phyloP scores from a whole-genome alignment of 805 yeast genomes.

The Metschnikowia lachancei region DNA sequence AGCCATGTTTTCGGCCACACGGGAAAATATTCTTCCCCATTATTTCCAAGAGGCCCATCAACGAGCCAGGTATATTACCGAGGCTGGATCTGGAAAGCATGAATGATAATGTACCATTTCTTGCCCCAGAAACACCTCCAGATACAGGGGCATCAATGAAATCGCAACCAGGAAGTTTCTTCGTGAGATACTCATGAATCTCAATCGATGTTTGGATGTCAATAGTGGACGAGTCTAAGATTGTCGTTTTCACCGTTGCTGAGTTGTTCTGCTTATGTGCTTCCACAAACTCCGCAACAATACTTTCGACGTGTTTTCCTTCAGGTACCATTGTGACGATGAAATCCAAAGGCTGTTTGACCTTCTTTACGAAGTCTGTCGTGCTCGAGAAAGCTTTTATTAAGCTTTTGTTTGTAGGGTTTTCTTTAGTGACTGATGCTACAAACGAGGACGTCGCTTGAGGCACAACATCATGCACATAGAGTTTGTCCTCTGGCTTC shows the following conservation, averaged over 20 bases:
- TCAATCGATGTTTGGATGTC: slow-evolving; percentile 48
- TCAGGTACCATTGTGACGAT: slow-evolving; percentile 56
- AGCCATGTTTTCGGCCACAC: slow-evolving; percentile 47
- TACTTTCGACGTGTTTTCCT: slow-evolving; percentile 46
- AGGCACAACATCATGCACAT: slow-evolving; percentile 43
- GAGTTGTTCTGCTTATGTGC: slow-evolving; percentile 20
- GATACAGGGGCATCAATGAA: slow-evolving; percentile 57
- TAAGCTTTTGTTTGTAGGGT: slow-evolving; percentile 24
- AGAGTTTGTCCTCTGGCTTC: slow-evolving; percentile 37
- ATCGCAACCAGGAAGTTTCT: slow-evolving; percentile 34
- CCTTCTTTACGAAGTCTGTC: slow-evolving; percentile 28
- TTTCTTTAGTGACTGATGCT: slow-evolving; percentile 19
- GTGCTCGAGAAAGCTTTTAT: slow-evolving; percentile 23
- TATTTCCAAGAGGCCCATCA: slow-evolving; percentile 30
- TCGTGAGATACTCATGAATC: slow-evolving; percentile 35
- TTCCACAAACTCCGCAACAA: slow-evolving; percentile 39
- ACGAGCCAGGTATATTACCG: slow-evolving; percentile 29
- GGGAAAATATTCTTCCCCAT: slow-evolving; percentile 52
- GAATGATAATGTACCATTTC: slow-evolving; percentile 49
- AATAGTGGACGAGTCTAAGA: slow-evolving; percentile 52
- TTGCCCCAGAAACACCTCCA: slow-evolving; percentile 55
- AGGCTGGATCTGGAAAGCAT: slow-evolving; percentile 45
- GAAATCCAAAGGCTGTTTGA: slow-evolving; percentile 36
- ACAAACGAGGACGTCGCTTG: slow-evolving; percentile 27
- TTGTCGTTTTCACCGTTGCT: slow-evolving; percentile 22